These are phyloP conservation scores for Ceratobasidium sp. DNA, from an alignment of 1,284 basidiomycete species.

Conservation along the genomic window DNA sequence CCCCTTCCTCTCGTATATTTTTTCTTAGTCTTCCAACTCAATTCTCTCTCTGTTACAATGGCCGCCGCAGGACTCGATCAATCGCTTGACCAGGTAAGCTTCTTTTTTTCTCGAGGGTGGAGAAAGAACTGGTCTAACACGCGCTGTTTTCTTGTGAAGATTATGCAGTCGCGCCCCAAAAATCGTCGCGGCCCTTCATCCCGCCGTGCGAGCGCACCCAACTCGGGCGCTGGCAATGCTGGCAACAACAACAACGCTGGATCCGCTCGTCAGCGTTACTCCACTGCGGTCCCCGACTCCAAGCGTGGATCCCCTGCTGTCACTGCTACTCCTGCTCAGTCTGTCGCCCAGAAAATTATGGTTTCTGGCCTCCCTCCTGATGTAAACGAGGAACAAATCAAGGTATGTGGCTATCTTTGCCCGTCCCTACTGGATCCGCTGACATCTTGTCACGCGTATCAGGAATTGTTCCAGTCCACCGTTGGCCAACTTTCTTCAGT, in stretches of 20 bases:
- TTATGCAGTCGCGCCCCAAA: conserved; percentile 65
- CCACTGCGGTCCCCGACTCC: conserved; percentile 47
- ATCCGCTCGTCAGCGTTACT: conserved; percentile 51
- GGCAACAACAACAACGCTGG: conserved; percentile 38
- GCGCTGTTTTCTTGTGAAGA: conserved; percentile 62
- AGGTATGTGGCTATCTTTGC: conserved; percentile 67
- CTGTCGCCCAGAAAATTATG: conserved; percentile 88
- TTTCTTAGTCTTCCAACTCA: neutral
- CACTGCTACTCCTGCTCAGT: conserved; percentile 52
- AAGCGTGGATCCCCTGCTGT: conserved; percentile 36
- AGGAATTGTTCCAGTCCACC: conserved; percentile 95
- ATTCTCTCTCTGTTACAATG: conserved; percentile 52
- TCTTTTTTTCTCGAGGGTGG: conserved; percentile 44
- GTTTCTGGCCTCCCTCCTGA: conserved; percentile 96
- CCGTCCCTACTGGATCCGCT: neutral
- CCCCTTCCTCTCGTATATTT: neutral
- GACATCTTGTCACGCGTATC: neutral
- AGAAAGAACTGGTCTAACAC: conserved; percentile 6
- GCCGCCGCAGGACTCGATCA: conserved; percentile 72
- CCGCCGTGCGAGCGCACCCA: conserved; percentile 44
- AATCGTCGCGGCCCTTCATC: conserved; percentile 61
- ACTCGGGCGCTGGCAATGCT: conserved; percentile 24
- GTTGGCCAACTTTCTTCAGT: conserved; percentile 90
- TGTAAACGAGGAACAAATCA: conserved; percentile 94
- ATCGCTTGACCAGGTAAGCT: conserved; percentile 88